A percentile compares a stretch with the other conserved stretches of the same genome.
Evolutionary conservation across 2,329 filamentous ascomycete species (phyloP).

Genomic region (Pseudocercospora musae): DNA sequence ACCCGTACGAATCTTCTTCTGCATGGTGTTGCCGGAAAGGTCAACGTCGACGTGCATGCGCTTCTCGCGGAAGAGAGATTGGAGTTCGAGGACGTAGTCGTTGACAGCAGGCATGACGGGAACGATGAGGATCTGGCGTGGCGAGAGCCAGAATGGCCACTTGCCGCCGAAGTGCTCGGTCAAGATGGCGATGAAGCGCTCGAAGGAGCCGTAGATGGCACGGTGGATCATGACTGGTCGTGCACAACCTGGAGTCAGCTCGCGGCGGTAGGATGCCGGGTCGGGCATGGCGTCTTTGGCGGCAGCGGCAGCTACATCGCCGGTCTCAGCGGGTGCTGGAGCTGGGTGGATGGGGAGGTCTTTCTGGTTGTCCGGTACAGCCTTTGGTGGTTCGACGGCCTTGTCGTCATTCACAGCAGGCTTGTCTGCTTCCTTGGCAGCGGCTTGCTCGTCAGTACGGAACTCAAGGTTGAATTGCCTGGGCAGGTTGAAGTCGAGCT

Average conservation of each 20-base stretch:
- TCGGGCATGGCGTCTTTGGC: slow-evolving; percentile 34
- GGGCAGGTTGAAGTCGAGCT: slow-evolving; percentile 84
- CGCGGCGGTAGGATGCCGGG: slow-evolving; percentile 36
- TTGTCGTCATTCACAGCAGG: slow-evolving; percentile 26
- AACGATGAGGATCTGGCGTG: slow-evolving; percentile 76
- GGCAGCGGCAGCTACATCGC: slow-evolving; percentile 16
- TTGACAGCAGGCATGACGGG: slow-evolving; percentile 70
- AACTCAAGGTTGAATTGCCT: slow-evolving; percentile 86
- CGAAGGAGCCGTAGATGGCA: slow-evolving; percentile 71
- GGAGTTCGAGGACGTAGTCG: slow-evolving; percentile 73
- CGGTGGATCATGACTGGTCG: slow-evolving; percentile 85
- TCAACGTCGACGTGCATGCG: slow-evolving; percentile 71
- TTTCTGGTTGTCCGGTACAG: slow-evolving; percentile 38
- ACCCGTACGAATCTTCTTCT: slow-evolving; percentile 83
- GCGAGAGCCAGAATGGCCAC: slow-evolving; percentile 86
- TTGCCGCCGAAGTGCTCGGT: slow-evolving; percentile 83
- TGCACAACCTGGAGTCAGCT: slow-evolving; percentile 67
- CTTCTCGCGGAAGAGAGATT: slow-evolving; percentile 60
- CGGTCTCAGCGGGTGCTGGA: slow-evolving; percentile 24
- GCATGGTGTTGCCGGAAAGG: slow-evolving; percentile 72
- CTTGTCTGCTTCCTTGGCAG: slow-evolving; percentile 33
- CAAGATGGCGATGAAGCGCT: slow-evolving; percentile 69
- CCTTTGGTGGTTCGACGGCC: slow-evolving; percentile 32
- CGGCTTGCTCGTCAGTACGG: slow-evolving; percentile 65
- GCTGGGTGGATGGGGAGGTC: slow-evolving; percentile 34